A percentile compares a stretch with the other conserved stretches of the same genome.
Conservation (phyloP, 1,139 yeast species). For the Hyphopichia wangnamkhiaoensis region DNA sequence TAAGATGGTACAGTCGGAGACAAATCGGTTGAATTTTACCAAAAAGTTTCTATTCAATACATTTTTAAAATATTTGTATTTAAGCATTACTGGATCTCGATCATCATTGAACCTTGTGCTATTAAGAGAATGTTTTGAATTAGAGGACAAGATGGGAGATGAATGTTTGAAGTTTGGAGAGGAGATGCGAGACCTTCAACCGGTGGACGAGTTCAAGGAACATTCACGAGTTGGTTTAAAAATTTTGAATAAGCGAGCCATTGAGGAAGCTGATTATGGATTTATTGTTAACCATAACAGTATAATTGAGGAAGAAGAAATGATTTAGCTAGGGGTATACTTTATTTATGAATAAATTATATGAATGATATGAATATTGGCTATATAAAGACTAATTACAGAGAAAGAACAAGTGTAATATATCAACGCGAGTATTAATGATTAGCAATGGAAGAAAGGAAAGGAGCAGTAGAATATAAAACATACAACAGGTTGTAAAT, state of each 20-base stretch:
- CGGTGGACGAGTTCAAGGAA: conserved; percentile 27
- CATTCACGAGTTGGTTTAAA: conserved; percentile 37
- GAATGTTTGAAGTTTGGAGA: conserved; percentile 33
- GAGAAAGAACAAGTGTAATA: no score
- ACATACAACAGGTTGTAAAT: no score
- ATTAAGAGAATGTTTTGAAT: conserved; percentile 30
- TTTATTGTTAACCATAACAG: conserved; percentile 10
- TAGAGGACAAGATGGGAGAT: conserved; percentile 36
- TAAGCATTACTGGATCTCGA: conserved; percentile 47
- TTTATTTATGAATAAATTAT: background rate
- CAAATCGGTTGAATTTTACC: conserved; percentile 3
- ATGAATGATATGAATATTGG: background rate
- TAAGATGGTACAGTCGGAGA: conserved; percentile 16
- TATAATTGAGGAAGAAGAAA: background rate
- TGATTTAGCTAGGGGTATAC: no score
- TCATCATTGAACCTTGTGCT: conserved; percentile 28
- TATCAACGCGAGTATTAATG: no score
- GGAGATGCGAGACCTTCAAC: conserved; percentile 29
- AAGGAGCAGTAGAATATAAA: no score
- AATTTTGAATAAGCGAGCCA: conserved; percentile 27
- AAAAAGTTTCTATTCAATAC: conserved; percentile 20
- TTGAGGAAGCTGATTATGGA: conserved; percentile 34
- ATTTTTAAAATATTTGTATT: conserved; percentile 37
- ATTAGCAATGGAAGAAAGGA: no score
- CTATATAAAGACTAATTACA: no score